These are phyloP conservation scores for Aspergillus nidulans DNA, from an alignment of 495 filamentous ascomycete species.

Conservation along the genomic window DNA sequence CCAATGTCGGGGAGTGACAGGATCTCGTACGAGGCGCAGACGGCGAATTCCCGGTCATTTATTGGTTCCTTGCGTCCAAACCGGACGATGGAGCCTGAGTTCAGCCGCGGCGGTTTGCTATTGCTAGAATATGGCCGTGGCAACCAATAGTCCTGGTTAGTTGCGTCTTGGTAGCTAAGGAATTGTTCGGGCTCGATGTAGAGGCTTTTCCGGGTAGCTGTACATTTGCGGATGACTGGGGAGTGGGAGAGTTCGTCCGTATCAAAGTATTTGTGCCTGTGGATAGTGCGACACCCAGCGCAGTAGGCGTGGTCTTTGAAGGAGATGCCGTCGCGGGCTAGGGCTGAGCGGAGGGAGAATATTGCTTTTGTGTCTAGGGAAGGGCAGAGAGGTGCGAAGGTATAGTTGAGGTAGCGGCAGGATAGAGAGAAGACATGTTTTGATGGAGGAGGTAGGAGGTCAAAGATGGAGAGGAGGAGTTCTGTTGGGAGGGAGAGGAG, in stretches of 20 bases:
- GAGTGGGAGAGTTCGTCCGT: background rate
- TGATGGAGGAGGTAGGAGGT: background rate
- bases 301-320: background rate
- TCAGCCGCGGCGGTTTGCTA: background rate
- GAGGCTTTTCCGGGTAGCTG: background rate
- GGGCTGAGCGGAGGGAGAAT: background rate
- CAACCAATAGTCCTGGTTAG: background rate
- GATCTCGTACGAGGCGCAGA: background rate
- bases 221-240: background rate
- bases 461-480: conserved; percentile 2
- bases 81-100: background rate
- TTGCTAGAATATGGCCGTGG: background rate
- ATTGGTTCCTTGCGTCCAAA: background rate
- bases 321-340: conserved; percentile 1
- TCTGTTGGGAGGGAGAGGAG: conserved; percentile 3
- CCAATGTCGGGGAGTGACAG: background rate
- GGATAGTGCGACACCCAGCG: background rate
- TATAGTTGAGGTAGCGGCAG: background rate
- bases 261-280: background rate
- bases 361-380: background rate
- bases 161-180: conserved; percentile 1
- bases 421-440: conserved; percentile 3
- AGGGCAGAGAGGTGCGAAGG: background rate
- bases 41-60: background rate
- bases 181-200: background rate